Conservation (phyloP, 2,329 filamentous ascomycete species). For the Xenoacremonium recifei region DNA sequence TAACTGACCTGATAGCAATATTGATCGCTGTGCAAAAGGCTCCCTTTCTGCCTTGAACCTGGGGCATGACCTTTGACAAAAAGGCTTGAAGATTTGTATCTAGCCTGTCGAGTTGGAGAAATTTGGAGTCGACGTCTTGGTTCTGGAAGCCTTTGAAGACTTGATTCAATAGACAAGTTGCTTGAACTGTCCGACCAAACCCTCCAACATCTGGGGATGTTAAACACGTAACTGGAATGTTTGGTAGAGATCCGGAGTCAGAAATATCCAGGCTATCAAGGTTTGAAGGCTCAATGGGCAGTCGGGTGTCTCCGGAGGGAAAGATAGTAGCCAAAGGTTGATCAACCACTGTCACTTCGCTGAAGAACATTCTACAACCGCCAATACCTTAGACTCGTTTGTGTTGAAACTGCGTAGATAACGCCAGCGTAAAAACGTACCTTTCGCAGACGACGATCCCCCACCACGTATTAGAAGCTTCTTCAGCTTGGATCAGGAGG, state of each 20-base stretch:
- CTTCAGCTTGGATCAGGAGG: not conserved
- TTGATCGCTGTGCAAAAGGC: not conserved
- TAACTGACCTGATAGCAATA: constrained; percentile 2
- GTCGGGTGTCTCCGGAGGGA: not conserved
- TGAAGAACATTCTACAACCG: not conserved
- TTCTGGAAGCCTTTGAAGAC: constrained; percentile 1
- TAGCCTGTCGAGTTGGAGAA: not conserved
- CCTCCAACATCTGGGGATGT: not conserved
- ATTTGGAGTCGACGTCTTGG: not conserved
- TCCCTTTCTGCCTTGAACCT: not conserved
- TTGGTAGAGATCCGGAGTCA: not conserved
- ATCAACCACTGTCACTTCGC: not conserved
- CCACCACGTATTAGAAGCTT: constrained; percentile 7
- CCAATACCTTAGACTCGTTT: not conserved
- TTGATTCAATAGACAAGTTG: constrained; percentile 1
- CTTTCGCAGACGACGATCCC: constrained; percentile 2
- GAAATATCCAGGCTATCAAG: not conserved
- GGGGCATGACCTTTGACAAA: not conserved
- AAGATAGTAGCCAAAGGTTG: constrained; percentile 2
- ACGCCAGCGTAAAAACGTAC: not conserved
- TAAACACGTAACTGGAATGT: not conserved
- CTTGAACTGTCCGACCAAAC: constrained; percentile 3
- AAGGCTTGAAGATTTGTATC: constrained; percentile 1
- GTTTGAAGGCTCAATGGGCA: constrained; percentile 1
- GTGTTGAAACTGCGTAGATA: not conserved